phyloP scores from a whole-genome alignment of 495 filamentous ascomycete genomes.

The Penicillium arizonense region DNA sequence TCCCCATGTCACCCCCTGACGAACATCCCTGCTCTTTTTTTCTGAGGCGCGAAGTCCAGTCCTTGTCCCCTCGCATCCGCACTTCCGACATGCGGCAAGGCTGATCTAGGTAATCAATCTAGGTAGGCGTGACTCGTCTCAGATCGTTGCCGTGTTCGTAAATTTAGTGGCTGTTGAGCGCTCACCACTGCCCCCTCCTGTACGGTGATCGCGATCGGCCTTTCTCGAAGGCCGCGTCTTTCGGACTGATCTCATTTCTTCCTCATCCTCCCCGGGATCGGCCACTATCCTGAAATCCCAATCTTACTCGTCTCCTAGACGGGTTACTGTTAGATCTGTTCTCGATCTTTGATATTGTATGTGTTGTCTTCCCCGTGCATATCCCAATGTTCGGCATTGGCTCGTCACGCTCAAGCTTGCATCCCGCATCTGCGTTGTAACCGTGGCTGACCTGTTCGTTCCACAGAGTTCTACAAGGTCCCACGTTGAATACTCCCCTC shows the following conservation, averaged over 20 bases:
- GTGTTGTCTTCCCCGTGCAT: slow-evolving; percentile 17
- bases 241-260: slow-evolving; percentile 8
- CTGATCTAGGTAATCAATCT: slow-evolving; percentile 24
- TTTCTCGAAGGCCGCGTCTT: slow-evolving; percentile 9
- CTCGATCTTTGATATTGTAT: slow-evolving; percentile 15
- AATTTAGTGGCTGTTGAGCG: slow-evolving; percentile 13
- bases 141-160: slow-evolving; percentile 25
- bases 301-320: slow-evolving; percentile 14
- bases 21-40: slow-evolving; percentile 36
- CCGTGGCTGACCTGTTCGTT: slow-evolving; percentile 26
- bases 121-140: slow-evolving; percentile 9
- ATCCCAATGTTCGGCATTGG: slow-evolving; percentile 12
- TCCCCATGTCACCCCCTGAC: slow-evolving; percentile 37
- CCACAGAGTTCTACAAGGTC: slow-evolving; percentile 15
- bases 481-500: slow-evolving; percentile 6
- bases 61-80: slow-evolving; percentile 25
- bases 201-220: slow-evolving; percentile 17
- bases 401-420: slow-evolving; percentile 14
- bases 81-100: slow-evolving; percentile 23
- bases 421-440: slow-evolving; percentile 23
- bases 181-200: neutral
- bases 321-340: slow-evolving; percentile 1
- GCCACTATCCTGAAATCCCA: slow-evolving; percentile 2
- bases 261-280: slow-evolving; percentile 8
- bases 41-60: slow-evolving; percentile 12